phyloP scores from a whole-genome alignment of 2,329 filamentous ascomycete species.

The Talaromyces sp. region DNA sequence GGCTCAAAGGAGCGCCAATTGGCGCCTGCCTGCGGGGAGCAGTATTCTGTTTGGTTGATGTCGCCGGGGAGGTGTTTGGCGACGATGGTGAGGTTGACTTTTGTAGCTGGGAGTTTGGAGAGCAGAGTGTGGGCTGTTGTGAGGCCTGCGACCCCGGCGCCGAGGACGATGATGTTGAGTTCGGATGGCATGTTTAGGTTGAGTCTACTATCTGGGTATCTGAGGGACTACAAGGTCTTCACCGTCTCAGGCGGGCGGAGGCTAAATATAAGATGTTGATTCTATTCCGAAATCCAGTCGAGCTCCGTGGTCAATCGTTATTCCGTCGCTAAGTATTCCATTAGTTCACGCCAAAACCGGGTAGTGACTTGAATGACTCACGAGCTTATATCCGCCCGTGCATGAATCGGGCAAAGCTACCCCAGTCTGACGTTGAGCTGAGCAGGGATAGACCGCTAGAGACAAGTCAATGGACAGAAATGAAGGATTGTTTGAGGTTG shows the following conservation, averaged over 20 bases:
- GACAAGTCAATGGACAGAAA: background rate
- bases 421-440: background rate
- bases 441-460: background rate
- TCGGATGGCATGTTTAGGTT: background rate
- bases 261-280: background rate
- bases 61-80: constrained; percentile 18
- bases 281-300: background rate
- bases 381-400: background rate
- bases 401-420: background rate
- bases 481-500: background rate
- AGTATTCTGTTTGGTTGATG: constrained; percentile 15
- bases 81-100: constrained; percentile 14
- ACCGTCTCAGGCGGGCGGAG: background rate
- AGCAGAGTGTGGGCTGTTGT: constrained; percentile 74
- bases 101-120: background rate
- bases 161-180: constrained; percentile 30
- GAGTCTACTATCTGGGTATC: background rate
- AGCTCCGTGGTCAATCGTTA: background rate
- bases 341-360: background rate
- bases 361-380: background rate
- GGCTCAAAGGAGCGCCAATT: constrained; percentile 17
- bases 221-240: background rate
- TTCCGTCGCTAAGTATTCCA: background rate
- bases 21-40: constrained; percentile 17
- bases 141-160: constrained; percentile 63